Conservation (phyloP, 352 stramenopile genomes). For the Pythium chondricola region DNA sequence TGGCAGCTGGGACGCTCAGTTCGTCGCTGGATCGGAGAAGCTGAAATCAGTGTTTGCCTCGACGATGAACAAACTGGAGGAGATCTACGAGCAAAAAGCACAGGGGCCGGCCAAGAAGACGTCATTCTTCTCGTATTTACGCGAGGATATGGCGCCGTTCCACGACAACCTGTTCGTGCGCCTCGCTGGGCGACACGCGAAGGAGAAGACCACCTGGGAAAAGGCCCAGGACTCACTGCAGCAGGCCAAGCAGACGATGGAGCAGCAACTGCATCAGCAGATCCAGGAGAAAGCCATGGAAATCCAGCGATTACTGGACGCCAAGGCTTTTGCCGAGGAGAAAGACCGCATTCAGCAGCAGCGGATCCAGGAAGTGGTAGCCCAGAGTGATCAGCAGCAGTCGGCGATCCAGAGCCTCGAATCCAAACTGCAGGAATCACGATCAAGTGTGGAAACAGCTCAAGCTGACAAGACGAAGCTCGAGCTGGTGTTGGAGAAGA, state of each 20-base stretch:
- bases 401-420: conserved; percentile 26
- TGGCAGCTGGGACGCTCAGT: conserved; percentile 32
- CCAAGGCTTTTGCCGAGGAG: conserved; percentile 47
- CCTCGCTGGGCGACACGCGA: conserved; percentile 22
- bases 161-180: conserved; percentile 43
- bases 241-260: conserved; percentile 28
- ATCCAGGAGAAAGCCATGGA: conserved; percentile 44
- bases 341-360: conserved; percentile 34
- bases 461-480: conserved; percentile 24
- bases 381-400: conserved; percentile 31
- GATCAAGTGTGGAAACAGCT: conserved; percentile 19
- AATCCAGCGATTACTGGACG: conserved; percentile 32
- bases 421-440: conserved; percentile 28
- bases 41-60: conserved; percentile 23
- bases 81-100: conserved; percentile 48
- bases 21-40: conserved; percentile 4
- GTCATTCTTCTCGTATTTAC: conserved; percentile 61
- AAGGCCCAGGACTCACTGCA: conserved; percentile 26
- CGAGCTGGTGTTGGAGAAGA: conserved; percentile 52
- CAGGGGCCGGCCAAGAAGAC: conserved; percentile 65
- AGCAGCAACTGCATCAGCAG: conserved; percentile 36
- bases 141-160: conserved; percentile 41
- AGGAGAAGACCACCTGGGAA: conserved; percentile 24
- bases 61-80: conserved; percentile 44
- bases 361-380: conserved; percentile 35